Percentiles rank a stretch among this genome's conserved stretches.
phyloP scores from a whole-genome alignment of 352 stramenopile genomes.

The Pythium apleroticum region DNA sequence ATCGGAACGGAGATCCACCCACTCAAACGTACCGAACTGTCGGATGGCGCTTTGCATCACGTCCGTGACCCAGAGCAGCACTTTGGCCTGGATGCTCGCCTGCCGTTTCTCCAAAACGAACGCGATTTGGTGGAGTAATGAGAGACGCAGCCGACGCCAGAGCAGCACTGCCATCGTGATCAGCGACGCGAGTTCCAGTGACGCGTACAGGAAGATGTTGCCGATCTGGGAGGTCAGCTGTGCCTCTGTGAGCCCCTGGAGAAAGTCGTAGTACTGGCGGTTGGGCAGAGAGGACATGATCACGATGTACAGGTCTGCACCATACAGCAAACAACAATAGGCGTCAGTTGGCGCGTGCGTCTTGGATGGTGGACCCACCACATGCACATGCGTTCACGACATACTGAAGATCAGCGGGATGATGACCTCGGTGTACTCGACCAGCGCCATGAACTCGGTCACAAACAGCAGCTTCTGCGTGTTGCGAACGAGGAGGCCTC shows the following conservation, averaged over 20 bases:
- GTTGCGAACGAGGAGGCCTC: constrained; percentile 9
- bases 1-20: no score
- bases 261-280: no score
- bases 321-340: background rate
- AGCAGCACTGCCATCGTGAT: constrained; percentile 4
- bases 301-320: background rate
- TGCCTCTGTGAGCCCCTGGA: no score
- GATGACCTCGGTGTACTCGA: constrained; percentile 40
- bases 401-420: constrained; percentile 38
- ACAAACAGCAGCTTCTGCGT: constrained; percentile 29
- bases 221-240: background rate
- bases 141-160: constrained; percentile 24
- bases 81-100: constrained; percentile 18
- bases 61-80: constrained; percentile 24
- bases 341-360: no score
- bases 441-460: constrained; percentile 34
- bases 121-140: constrained; percentile 20
- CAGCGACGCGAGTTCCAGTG: constrained; percentile 17
- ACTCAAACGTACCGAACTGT: constrained; percentile 4
- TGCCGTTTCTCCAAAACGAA: constrained; percentile 21
- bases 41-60: constrained; percentile 20
- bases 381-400: no score
- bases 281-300: no score
- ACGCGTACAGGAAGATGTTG: constrained; percentile 19
- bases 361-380: no score